Conservation (phyloP, 2,329 filamentous ascomycete species). For the Epichloe festucae region DNA sequence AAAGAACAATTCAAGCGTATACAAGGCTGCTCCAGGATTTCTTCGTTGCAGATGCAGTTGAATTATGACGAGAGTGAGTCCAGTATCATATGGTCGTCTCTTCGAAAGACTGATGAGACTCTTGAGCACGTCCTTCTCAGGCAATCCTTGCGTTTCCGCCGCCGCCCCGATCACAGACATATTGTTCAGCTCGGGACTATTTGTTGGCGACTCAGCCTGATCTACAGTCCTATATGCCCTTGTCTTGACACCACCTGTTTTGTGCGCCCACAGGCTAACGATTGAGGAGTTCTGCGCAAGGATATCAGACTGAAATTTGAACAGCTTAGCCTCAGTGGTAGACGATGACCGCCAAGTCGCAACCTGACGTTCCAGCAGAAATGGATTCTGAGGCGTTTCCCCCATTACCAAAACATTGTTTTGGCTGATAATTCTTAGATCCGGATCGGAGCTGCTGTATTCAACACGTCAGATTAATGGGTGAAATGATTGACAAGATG, state of each 20-base stretch:
- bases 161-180: slow-evolving; percentile 52
- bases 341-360: slow-evolving; percentile 35
- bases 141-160: slow-evolving; percentile 51
- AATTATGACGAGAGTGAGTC: slow-evolving; percentile 64
- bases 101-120: slow-evolving; percentile 57
- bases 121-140: slow-evolving; percentile 56
- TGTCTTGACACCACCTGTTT: slow-evolving; percentile 47
- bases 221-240: slow-evolving; percentile 31
- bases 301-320: slow-evolving; percentile 51
- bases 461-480: slow-evolving; percentile 14
- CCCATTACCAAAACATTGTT: slow-evolving; percentile 44
- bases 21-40: slow-evolving; percentile 60
- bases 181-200: slow-evolving; percentile 21
- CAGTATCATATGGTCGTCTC: slow-evolving; percentile 65
- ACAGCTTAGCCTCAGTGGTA: slow-evolving; percentile 50
- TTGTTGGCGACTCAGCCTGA: slow-evolving; percentile 15
- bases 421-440: slow-evolving; percentile 52
- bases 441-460: slow-evolving; percentile 49
- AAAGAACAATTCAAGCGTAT: slow-evolving; percentile 65
- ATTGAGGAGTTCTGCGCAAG: slow-evolving; percentile 48
- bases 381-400: slow-evolving; percentile 45
- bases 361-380: slow-evolving; percentile 49
- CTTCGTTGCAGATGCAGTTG: slow-evolving; percentile 66
- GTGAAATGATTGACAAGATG: not conserved
- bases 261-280: slow-evolving; percentile 53